phyloP scores from a whole-genome alignment of 768 basidiomycete genomes.

The Leucocoprinus birnbaumii region DNA sequence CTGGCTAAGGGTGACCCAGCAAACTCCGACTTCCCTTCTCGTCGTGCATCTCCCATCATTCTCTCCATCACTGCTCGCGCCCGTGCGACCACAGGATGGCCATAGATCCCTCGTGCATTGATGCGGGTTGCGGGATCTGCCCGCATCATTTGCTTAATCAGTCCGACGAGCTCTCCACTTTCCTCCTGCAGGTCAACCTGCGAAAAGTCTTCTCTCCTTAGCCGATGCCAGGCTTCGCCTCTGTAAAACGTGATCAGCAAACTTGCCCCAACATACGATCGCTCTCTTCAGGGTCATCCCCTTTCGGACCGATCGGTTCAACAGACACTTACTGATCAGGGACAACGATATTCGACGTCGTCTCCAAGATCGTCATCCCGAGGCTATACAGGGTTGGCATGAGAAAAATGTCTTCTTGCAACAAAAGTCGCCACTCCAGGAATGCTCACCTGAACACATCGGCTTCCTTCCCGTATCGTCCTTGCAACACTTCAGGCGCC shows the following conservation, averaged over 20 bases:
- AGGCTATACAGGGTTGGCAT: conserved; percentile 56
- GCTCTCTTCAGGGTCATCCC: conserved; percentile 9
- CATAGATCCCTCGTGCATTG: conserved; percentile 51
- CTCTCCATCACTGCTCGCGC: conserved; percentile 64
- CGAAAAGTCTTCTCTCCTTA: conserved; percentile 88
- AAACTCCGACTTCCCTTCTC: conserved; percentile 40
- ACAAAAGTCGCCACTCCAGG: conserved; percentile 24
- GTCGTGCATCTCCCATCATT: conserved; percentile 31
- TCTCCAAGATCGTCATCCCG: conserved; percentile 94
- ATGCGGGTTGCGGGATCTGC: conserved; percentile 62
- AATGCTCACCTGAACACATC: conserved; percentile 91
- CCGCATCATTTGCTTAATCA: conserved; percentile 79
- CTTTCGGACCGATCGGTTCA: conserved; percentile 6
- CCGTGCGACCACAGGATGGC: conserved; percentile 61
- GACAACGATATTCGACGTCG: conserved; percentile 92
- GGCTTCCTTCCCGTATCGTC: conserved; percentile 87
- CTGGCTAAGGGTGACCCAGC: conserved; percentile 60
- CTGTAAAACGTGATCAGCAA: conserved; percentile 42
- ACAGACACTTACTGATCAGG: conserved; percentile 82
- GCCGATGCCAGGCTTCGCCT: conserved; percentile 91
- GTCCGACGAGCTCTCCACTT: conserved; percentile 60
- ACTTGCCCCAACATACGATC: conserved; percentile 13
- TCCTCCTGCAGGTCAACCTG: conserved; percentile 70
- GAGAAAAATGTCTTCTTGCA: conserved; percentile 29
- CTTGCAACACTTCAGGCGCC: conserved; percentile 93